Evolutionary conservation across 2,329 filamentous ascomycete species (phyloP).

Genomic region (Colletotrichum spinosum): DNA sequence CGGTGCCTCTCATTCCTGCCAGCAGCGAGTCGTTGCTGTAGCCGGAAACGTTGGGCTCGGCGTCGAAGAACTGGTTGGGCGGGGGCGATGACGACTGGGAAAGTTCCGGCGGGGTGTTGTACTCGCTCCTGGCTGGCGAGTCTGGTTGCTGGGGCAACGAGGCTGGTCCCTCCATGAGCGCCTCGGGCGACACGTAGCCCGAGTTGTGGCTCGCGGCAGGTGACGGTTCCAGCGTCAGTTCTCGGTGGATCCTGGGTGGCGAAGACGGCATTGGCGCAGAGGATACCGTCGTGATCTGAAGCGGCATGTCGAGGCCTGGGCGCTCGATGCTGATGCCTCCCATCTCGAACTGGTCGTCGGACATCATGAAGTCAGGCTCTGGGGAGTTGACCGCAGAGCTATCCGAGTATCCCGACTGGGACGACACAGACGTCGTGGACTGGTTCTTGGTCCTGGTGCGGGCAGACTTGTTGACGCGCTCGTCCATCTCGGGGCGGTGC

Average conservation of each 20-base stretch:
- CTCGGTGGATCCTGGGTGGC: slow-evolving; percentile 48
- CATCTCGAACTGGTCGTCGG: slow-evolving; percentile 54
- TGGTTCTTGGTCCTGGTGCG: slow-evolving; percentile 68
- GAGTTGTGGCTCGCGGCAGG: slow-evolving; percentile 57
- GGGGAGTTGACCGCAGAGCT: slow-evolving; percentile 68
- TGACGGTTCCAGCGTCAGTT: slow-evolving; percentile 49
- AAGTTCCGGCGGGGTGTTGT: slow-evolving; percentile 69
- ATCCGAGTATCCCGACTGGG: slow-evolving; percentile 68
- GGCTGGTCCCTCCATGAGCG: slow-evolving; percentile 51
- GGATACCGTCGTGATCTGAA: slow-evolving; percentile 53
- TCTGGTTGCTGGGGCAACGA: slow-evolving; percentile 49
- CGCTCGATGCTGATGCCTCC: slow-evolving; percentile 48
- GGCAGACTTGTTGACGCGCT: slow-evolving; percentile 68
- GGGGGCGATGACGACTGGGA: slow-evolving; percentile 71
- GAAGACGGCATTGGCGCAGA: slow-evolving; percentile 55
- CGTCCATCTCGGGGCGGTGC: slow-evolving; percentile 67
- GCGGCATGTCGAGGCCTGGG: slow-evolving; percentile 38
- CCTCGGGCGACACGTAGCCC: slow-evolving; percentile 60
- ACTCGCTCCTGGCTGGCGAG: slow-evolving; percentile 66
- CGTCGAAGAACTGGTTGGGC: slow-evolving; percentile 59
- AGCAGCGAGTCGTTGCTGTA: slow-evolving; percentile 46
- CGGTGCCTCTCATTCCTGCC: slow-evolving; percentile 41
- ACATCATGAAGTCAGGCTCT: slow-evolving; percentile 54
- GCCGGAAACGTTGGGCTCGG: slow-evolving; percentile 51
- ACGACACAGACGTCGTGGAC: slow-evolving; percentile 60